Base-by-base conservation (phyloP, 192 early-diverging fungal genomes). In the Backusella circina region DNA sequence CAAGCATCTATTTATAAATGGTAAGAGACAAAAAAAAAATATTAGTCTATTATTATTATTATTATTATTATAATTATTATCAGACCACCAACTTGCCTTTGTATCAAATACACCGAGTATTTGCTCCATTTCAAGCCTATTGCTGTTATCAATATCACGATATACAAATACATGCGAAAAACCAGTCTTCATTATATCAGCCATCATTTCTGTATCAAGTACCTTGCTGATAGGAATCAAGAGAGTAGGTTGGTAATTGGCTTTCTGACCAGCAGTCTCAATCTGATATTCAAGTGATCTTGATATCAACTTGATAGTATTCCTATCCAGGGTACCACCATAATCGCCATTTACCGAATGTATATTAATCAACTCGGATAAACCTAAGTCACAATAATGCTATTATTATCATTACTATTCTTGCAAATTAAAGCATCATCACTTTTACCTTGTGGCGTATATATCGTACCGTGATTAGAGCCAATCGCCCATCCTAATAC, bases 401-500 rank as follows among this genome's bases (percentile, higher is more conserved):
- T 61, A 61, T 26, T 12, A 51, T 21, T 1, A 21, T 5, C 13
- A 51, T 51, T 15, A 51, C 21, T 3, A 51, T 51, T 12, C 9
- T 15, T 44, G 10, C 10, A 0, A 12, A 44, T 44, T 8, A 44
- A 12, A 3, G 15, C n/a, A 51, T 61, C 21, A 61, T 13, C n/a
- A 28, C 7, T 54, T 26, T 75, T 77, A 80, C 85, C 86, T 67
- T 90, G 87, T 37, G 88, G 88, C n/a, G 90, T 83, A 81, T 96
- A 97, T 37, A 93, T 89, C 10, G 90, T 88, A 50, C 95, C 93
- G 67, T 94, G 88, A 74, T 90, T 85, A 35, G 91, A 84, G 1
- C 97, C 97, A 44, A 98, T 80, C 30, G 93, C 68, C 50, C 76
- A 87, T 77, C 97, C 97, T 33, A 98, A 86, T 2, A 94, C 72